Evolutionary conservation across 495 filamentous ascomycete genomes (phyloP).

Genomic region (Tuber magnatum): DNA sequence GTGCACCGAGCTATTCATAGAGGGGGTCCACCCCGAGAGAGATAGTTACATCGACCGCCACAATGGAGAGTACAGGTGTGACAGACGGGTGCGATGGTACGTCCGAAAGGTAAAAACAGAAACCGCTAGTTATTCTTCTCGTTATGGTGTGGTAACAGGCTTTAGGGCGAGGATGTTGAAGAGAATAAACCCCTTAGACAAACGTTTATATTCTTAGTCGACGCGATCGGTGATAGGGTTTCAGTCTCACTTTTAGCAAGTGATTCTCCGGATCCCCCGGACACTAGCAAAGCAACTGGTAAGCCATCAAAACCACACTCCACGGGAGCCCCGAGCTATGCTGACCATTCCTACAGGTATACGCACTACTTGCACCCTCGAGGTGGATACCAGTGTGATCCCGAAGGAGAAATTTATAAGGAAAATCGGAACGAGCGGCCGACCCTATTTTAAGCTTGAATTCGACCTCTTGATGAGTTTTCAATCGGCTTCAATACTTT

Average conservation of each 20-base stretch:
- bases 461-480: slow-evolving; percentile 16
- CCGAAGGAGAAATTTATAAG: slow-evolving; percentile 16
- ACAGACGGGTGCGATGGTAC: slow-evolving; percentile 5
- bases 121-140: not conserved
- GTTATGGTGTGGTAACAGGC: not conserved
- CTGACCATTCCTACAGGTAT: not conserved
- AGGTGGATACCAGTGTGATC: slow-evolving; percentile 12
- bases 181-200: slow-evolving; percentile 4
- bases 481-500: slow-evolving; percentile 16
- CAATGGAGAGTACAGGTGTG: slow-evolving; percentile 7
- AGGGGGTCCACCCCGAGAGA: slow-evolving; percentile 8
- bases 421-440: not conserved
- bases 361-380: slow-evolving; percentile 11
- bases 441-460: slow-evolving; percentile 5
- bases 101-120: slow-evolving; percentile 9
- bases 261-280: no score
- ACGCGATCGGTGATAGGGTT: no score
- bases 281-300: no score
- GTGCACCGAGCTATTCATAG: not conserved
- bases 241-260: no score
- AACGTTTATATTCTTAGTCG: no score
- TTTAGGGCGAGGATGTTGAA: slow-evolving; percentile 15
- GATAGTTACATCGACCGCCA: not conserved
- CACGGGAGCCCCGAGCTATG: no score
- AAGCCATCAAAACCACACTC: no score